These are phyloP conservation scores for Metschnikowia reukaufii DNA, from an alignment of 805 yeast genomes.

Conservation along the genomic window DNA sequence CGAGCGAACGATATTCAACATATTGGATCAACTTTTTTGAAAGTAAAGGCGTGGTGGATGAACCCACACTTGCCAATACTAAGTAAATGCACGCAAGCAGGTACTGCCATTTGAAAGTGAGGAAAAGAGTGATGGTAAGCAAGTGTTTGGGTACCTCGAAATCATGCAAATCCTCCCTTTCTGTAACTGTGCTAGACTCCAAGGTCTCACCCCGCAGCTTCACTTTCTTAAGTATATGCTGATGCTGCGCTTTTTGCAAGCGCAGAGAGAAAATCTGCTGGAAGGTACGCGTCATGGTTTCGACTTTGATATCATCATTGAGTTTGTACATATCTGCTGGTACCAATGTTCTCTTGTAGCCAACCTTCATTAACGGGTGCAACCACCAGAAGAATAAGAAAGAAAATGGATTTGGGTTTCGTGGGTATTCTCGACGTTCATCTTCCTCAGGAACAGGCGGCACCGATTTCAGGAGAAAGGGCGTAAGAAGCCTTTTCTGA, in stretches of 20 bases:
- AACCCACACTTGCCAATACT: slow-evolving; percentile 26
- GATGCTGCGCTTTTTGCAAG: slow-evolving; percentile 14
- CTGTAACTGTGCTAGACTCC: slow-evolving; percentile 20
- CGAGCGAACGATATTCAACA: slow-evolving; percentile 31
- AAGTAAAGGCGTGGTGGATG: slow-evolving; percentile 36
- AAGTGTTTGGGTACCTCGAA: slow-evolving; percentile 28
- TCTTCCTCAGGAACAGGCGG: slow-evolving; percentile 53
- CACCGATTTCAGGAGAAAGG: slow-evolving; percentile 37
- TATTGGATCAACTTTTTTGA: slow-evolving; percentile 37
- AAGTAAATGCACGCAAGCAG: slow-evolving; percentile 23
- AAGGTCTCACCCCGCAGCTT: slow-evolving; percentile 26
- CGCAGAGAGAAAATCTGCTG: slow-evolving; percentile 5
- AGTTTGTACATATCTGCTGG: slow-evolving; percentile 57
- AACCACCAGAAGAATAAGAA: slow-evolving; percentile 66
- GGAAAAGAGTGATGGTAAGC: slow-evolving; percentile 25
- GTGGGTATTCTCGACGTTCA: slow-evolving; percentile 50
- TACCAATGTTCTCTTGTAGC: slow-evolving; percentile 70
- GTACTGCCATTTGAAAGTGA: slow-evolving; percentile 34
- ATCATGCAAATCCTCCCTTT: slow-evolving; percentile 31
- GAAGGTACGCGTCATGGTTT: slow-evolving; percentile 31
- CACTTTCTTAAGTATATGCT: slow-evolving; percentile 26
- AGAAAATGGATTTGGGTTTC: slow-evolving; percentile 39
- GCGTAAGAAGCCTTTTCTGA: slow-evolving; percentile 37
- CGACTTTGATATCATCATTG: slow-evolving; percentile 35
- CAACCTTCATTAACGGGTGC: slow-evolving; percentile 58